These are phyloP conservation scores for Leptographium radiaticola DNA, from an alignment of 2,329 filamentous ascomycete genomes.

Conservation along the genomic window DNA sequence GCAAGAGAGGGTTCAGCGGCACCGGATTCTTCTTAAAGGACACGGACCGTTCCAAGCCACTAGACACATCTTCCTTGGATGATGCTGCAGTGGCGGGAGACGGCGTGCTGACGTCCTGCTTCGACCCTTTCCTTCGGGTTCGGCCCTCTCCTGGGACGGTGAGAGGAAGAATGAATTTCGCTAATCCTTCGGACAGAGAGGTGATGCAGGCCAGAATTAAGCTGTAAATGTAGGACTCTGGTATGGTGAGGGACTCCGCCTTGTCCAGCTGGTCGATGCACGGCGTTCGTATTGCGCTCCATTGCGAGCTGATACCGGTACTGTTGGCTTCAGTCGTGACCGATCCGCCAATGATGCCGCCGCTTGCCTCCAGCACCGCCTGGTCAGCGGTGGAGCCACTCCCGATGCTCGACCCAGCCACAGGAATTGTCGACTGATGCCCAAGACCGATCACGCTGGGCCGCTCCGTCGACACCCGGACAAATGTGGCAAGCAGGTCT, in stretches of 20 bases:
- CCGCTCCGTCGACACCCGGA: conserved; percentile 85
- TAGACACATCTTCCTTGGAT: conserved; percentile 12
- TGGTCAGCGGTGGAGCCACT: conserved; percentile 57
- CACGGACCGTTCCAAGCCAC: conserved; percentile 41
- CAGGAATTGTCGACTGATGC: conserved; percentile 74
- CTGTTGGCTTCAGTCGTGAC: conserved; percentile 53
- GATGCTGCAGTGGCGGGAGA: conserved; percentile 25
- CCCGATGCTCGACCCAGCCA: conserved; percentile 40
- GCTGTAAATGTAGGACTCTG: conserved; percentile 89
- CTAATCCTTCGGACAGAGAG: conserved; percentile 79
- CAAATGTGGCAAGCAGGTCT: conserved; percentile 74
- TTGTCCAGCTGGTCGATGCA: conserved; percentile 95
- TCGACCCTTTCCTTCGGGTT: conserved; percentile 34
- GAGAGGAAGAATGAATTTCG: conserved; percentile 83
- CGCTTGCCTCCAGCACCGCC: conserved; percentile 78
- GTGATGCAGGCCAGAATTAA: conserved; percentile 81
- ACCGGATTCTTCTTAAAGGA: conserved; percentile 65
- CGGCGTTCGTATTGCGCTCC: conserved; percentile 76
- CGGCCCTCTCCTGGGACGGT: conserved; percentile 65
- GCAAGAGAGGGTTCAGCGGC: conserved; percentile 68
- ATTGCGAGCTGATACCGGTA: conserved; percentile 76
- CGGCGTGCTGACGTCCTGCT: conserved; percentile 29
- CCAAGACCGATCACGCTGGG: conserved; percentile 79
- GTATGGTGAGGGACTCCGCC: conserved; percentile 64
- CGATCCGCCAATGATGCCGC: conserved; percentile 71